These are phyloP conservation scores for Triticum dicoccoides DNA, from an alignment of 176 grass and related monocot genomes.

Conservation along the genomic window DNA sequence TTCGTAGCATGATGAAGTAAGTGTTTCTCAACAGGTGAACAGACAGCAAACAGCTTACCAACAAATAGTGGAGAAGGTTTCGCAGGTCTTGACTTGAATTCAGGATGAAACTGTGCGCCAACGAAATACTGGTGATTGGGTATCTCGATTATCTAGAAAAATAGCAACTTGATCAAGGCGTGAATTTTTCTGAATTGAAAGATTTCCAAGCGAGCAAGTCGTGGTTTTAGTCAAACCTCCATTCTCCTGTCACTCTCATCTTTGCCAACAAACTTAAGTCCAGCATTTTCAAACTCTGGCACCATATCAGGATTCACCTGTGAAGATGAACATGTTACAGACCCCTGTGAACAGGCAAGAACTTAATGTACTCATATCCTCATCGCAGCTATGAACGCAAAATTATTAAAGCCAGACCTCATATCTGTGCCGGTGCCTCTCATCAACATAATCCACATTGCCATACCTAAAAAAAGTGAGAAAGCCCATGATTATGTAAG, in stretches of 20 bases:
- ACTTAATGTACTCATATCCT: neutral
- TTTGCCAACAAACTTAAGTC: constrained; percentile 76
- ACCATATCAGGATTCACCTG: constrained; percentile 87
- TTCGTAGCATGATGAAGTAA: neutral
- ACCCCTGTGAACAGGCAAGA: neutral
- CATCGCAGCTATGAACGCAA: neutral
- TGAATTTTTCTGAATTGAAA: neutral
- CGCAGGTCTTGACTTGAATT: constrained; percentile 93
- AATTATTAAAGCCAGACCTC: constrained; percentile 45
- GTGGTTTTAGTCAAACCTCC: constrained; percentile 48
- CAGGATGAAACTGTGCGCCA: constrained; percentile 93
- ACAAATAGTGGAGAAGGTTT: constrained; percentile 90
- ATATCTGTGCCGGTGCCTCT: constrained; percentile 82
- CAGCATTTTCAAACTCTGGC: constrained; percentile 68
- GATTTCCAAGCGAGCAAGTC: neutral
- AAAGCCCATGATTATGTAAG: neutral
- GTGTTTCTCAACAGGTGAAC: neutral
- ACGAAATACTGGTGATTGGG: constrained; percentile 79
- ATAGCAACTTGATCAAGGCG: neutral
- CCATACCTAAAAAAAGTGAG: constrained; percentile 52
- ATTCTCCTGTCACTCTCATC: constrained; percentile 67
- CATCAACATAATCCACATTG: constrained; percentile 57
- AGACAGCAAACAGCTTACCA: constrained; percentile 47
- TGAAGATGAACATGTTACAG: constrained; percentile 25
- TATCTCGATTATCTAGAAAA: constrained; percentile 87